A percentile compares a stretch with the other conserved stretches of the same genome.
phyloP scores from a whole-genome alignment of 495 filamentous ascomycete genomes.

The Hypoxylon crocopeplum region DNA sequence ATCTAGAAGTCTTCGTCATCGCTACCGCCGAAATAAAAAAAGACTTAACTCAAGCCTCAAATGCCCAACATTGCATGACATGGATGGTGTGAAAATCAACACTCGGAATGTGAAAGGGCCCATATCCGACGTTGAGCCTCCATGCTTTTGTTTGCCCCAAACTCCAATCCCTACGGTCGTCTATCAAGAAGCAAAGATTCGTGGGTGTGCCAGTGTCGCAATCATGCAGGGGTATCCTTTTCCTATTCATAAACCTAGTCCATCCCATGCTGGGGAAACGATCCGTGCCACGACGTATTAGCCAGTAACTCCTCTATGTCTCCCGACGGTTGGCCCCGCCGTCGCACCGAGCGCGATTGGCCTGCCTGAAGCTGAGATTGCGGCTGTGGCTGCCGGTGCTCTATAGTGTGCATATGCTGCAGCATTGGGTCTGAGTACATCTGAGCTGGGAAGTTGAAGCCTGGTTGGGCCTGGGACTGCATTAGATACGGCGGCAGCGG shows the following conservation, averaged over 20 bases:
- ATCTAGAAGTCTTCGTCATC: constrained; percentile 5
- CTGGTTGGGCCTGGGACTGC: constrained; percentile 44
- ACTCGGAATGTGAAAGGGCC: constrained; percentile 2
- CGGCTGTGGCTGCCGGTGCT: constrained; percentile 35
- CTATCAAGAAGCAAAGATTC: constrained; percentile 24
- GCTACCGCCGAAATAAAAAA: background rate
- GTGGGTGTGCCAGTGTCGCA: constrained; percentile 20
- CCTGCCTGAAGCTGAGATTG: constrained; percentile 37
- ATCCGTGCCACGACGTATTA: constrained; percentile 43
- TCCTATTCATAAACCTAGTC: constrained; percentile 37
- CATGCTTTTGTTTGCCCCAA: constrained; percentile 23
- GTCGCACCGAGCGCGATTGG: constrained; percentile 21
- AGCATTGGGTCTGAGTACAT: constrained; percentile 49
- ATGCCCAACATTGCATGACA: constrained; percentile 13
- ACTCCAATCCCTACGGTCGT: constrained; percentile 25
- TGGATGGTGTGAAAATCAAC: constrained; percentile 19
- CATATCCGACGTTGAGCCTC: constrained; percentile 15
- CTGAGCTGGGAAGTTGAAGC: constrained; percentile 45
- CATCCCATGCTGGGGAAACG: constrained; percentile 42
- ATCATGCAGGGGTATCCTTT: constrained; percentile 42
- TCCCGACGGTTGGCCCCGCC: constrained; percentile 41
- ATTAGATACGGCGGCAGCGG: constrained; percentile 55
- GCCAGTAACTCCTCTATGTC: constrained; percentile 52
- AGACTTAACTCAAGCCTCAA: background rate
- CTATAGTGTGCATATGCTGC: constrained; percentile 33